These are phyloP conservation scores for Geotrichum aggregatum DNA, from an alignment of 1,139 yeast genomes.

Conservation along the genomic window DNA sequence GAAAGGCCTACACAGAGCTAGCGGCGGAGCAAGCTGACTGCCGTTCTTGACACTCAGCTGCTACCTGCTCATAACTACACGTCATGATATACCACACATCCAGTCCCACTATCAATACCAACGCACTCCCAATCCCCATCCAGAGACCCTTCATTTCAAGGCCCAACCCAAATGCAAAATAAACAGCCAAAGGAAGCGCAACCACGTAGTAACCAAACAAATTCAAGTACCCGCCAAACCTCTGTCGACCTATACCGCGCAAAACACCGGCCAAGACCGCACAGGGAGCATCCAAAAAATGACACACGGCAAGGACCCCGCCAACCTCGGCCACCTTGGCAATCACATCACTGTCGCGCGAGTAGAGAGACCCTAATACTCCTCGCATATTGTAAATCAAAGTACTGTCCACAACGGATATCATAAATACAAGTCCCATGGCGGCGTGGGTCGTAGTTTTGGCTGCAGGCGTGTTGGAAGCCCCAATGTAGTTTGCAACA, in stretches of 20 bases:
- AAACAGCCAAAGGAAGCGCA: slow-evolving; percentile 67
- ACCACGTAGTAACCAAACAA: slow-evolving; percentile 64
- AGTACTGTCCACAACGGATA: slow-evolving; percentile 54
- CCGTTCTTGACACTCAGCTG: slow-evolving; percentile 42
- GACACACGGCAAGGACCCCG: slow-evolving; percentile 68
- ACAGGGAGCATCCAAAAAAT: slow-evolving; percentile 72
- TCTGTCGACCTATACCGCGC: slow-evolving; percentile 82
- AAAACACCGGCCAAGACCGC: slow-evolving; percentile 78
- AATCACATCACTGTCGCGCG: slow-evolving; percentile 62
- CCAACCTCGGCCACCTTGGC: slow-evolving; percentile 48
- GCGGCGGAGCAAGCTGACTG: neutral
- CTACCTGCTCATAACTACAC: slow-evolving; percentile 53
- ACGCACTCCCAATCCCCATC: slow-evolving; percentile 78
- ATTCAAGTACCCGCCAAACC: slow-evolving; percentile 73
- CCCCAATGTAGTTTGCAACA: slow-evolving; percentile 82
- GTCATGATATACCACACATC: slow-evolving; percentile 51
- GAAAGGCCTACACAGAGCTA: no score
- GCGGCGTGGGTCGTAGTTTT: slow-evolving; percentile 61
- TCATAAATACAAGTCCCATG: slow-evolving; percentile 49
- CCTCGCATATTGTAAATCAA: slow-evolving; percentile 55
- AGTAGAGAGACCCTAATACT: slow-evolving; percentile 46
- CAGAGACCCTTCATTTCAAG: slow-evolving; percentile 69
- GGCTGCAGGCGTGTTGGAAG: slow-evolving; percentile 59
- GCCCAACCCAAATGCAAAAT: slow-evolving; percentile 54
- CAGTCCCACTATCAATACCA: slow-evolving; percentile 60